These are phyloP conservation scores for Backusella sp. DNA, from an alignment of 192 early-diverging fungal genomes.

Conservation along the genomic window DNA sequence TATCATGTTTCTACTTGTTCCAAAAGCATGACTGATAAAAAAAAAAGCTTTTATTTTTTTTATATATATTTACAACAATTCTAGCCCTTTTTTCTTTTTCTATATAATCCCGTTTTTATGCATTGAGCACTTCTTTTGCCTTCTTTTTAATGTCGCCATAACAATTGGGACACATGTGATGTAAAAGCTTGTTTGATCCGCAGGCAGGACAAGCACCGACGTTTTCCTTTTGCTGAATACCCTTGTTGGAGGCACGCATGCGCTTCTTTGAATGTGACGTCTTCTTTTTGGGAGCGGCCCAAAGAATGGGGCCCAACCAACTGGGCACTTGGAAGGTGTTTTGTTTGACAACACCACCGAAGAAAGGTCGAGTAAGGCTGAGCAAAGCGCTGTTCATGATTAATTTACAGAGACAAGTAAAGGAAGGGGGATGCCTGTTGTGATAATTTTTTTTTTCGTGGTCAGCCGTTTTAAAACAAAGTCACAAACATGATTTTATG, in stretches of 20 bases:
- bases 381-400: not conserved
- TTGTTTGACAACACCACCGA: not conserved
- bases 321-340: conserved; percentile 35
- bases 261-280: conserved; percentile 91
- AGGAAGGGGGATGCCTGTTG: not conserved
- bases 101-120: not conserved
- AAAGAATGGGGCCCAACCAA: conserved; percentile 62
- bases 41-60: not conserved
- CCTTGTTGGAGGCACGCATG: conserved; percentile 78
- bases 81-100: not conserved
- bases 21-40: not conserved
- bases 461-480: not conserved
- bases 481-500: not conserved
- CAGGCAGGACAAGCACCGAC: conserved; percentile 76
- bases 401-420: not conserved
- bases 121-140: conserved; percentile 14
- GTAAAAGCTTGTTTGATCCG: conserved; percentile 66
- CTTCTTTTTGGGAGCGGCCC: conserved; percentile 90
- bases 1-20: not conserved
- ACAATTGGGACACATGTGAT: conserved; percentile 79
- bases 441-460: not conserved
- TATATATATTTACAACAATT: not conserved
- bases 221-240: conserved; percentile 68
- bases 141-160: conserved; percentile 62
- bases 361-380: not conserved